These are phyloP conservation scores for Pisolithus tinctorius DNA, from an alignment of 768 basidiomycete genomes.

Conservation along the genomic window DNA sequence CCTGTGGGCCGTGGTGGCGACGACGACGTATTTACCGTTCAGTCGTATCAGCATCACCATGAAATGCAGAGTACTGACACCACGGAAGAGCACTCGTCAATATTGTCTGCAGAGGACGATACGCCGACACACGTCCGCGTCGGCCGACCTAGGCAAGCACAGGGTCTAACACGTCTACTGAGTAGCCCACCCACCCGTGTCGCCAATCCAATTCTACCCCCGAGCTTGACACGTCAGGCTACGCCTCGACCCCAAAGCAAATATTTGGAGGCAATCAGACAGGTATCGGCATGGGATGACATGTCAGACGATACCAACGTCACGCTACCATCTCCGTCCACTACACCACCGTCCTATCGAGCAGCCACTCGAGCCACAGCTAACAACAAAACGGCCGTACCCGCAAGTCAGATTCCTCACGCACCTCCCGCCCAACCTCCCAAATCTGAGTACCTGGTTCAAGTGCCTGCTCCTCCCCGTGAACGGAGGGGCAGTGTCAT, in stretches of 20 bases:
- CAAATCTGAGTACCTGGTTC: conserved; percentile 15
- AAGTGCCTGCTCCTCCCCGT: conserved; percentile 18
- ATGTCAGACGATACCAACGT: conserved; percentile 32
- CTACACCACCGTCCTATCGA: conserved; percentile 45
- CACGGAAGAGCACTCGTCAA: conserved; percentile 9
- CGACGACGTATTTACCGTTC: conserved; percentile 37
- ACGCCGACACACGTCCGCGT: conserved; percentile 6
- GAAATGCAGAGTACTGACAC: conserved; percentile 15
- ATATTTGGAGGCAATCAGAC: conserved; percentile 7
- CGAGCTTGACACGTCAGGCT: conserved; percentile 19
- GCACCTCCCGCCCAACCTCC: conserved; percentile 25
- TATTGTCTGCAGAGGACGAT: conserved; percentile 17
- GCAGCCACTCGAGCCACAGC: conserved; percentile 30
- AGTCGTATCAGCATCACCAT: conserved; percentile 37
- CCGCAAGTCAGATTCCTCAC: conserved; percentile 11
- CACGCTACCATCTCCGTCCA: conserved; percentile 28
- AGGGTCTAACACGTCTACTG: conserved; percentile 7
- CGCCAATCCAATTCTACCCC: conserved; percentile 21
- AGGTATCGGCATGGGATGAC: conserved; percentile 28
- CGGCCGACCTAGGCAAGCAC: conserved; percentile 5
- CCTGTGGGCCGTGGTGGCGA: conserved; percentile 32
- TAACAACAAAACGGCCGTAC: conserved; percentile 9
- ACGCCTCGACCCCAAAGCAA: conserved; percentile 24
- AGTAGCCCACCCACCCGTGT: conserved; percentile 8
- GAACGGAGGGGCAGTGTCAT: conserved; percentile 44